Evolutionary conservation across 768 basidiomycete genomes (phyloP), one percentile per base, ranked within the genome.

Genomic region (Suillus weaverae): DNA sequence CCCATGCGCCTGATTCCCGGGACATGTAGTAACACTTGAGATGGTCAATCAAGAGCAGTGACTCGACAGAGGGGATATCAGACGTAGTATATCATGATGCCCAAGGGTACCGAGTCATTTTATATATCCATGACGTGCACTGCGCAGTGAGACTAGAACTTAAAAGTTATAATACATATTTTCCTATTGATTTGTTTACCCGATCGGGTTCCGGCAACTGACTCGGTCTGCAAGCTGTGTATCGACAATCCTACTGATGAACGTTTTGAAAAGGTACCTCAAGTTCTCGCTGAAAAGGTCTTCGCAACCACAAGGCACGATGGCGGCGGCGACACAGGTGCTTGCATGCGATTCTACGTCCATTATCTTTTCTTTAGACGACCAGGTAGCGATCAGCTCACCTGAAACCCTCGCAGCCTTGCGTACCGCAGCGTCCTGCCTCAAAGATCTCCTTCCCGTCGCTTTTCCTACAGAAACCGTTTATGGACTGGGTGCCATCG

Each of bases 391-490:
- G 10, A 78, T 92, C 60, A 71, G 83, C 8, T 85, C 81, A 39
- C 70, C 76, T 26, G 80, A 83, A 62, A 89, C 91, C 6, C 74
- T 78, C 22, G 72, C 79, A 32, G 83, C 89, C 22, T 78, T 94
- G 66, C 73, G 81, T 57, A 70, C 73, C 22, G 93, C 92, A 0
- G 78, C 87, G 7, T 78, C 81, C 63, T 81, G 84, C 63, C 83
- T 92, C 8, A 76, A 81, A 54, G 69, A 82, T 39, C 78, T 78
- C 30, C 70, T 76, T 18, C 81, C 85, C 26, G 90, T 99, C 62
- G 96, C 90, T 0, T 92, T 99, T 73, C 97, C 97, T 0, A 98
- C 97, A 36, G 97, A 99, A 78, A 99, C 97, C 0, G 97, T 99
- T 13, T 99, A 99, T 76, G 97, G 97, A 1, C 87, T 99, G n/a